Conservation (phyloP, 164 flowering plant species). For the Tetrastigma voinierianum region DNA sequence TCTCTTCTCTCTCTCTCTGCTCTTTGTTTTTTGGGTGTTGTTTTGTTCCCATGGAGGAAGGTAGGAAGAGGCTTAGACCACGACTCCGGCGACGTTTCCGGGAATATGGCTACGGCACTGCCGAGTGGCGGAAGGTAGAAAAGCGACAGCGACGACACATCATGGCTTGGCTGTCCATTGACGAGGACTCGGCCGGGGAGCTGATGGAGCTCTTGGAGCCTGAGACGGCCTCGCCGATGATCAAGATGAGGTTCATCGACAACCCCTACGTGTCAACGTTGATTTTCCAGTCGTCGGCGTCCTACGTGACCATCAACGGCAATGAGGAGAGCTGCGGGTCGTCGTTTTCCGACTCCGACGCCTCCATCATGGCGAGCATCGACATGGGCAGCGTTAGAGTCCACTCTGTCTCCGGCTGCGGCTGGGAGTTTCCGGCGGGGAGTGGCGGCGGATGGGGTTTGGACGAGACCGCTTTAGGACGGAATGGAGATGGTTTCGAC, state of each 20-base stretch:
- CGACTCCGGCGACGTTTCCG: too few species aligned
- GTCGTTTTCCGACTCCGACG: constrained; percentile 38
- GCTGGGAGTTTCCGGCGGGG: background rate
- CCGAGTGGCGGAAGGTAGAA: background rate
- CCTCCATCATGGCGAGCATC: constrained; percentile 39
- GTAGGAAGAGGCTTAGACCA: too few species aligned
- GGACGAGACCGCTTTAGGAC: constrained; percentile 4
- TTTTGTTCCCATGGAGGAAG: too few species aligned
- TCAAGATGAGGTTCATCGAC: constrained; percentile 28
- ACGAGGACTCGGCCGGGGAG: constrained; percentile 19
- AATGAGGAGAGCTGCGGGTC: constrained; percentile 54
- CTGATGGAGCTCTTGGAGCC: constrained; percentile 7
- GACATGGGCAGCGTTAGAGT: constrained; percentile 18
- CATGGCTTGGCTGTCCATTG: constrained; percentile 6
- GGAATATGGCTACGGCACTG: too few species aligned
- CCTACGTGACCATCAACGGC: constrained; percentile 43
- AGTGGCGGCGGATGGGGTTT: constrained; percentile 9
- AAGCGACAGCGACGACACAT: constrained; percentile 7
- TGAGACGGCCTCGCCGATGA: background rate
- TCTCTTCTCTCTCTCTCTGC: too few species aligned
- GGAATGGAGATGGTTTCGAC: background rate
- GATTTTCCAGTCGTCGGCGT: constrained; percentile 28
- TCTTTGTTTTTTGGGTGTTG: too few species aligned
- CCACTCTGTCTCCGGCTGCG: background rate
- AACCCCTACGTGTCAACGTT: constrained; percentile 26